Base-by-base conservation (phyloP, 441 rosid species). In the Pelargonium myrrhifolium region DNA sequence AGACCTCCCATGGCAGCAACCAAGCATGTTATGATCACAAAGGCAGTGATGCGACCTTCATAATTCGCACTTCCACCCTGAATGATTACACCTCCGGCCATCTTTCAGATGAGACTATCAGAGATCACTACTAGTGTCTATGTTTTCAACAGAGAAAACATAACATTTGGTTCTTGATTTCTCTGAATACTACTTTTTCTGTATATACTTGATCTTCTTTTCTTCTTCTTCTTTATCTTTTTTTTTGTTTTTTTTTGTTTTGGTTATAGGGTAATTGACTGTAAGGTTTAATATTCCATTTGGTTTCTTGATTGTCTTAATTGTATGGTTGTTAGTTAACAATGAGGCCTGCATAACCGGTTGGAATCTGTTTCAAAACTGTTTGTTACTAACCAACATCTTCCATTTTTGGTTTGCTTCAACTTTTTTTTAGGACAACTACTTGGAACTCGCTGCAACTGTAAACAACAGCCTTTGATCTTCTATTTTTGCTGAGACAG, bases 1-100 rank as follows among this genome's bases (percentile, higher is more conserved):
- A 85, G 84, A 66, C 92, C 89, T 17, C 92, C 92, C 69, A 78
- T 77, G 59, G 92, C 87, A 14, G 86, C 92, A 26, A 87, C 85
- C 56, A 87, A 28, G 65, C 92, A 87, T 43, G 85, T 81, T 24
- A 75, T 58, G 60, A 85, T 65, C 53, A 86, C 87, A 55, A 78
- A 81, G 26, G 67, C 72, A 14, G 87, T 85, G 43, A 86, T 61
- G 11, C 73, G 70, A 42, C 83, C 84, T 11, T 80, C 77, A 26
- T 81, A 84, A 56, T 72, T 70, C 9, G 74, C 60, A 3, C 64
- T 77, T 20, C 71, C 73, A 65, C 76, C 64, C 51, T 74, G 72
- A 59, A 68, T 61, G 22, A 68, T 73, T 59, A 78, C 84, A 61
- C 87, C 87, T 58, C 80, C 88, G 14, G 79, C 81, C 79, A 75